Conservation (phyloP, 441 rosid species). For the Croton setiger region DNA sequence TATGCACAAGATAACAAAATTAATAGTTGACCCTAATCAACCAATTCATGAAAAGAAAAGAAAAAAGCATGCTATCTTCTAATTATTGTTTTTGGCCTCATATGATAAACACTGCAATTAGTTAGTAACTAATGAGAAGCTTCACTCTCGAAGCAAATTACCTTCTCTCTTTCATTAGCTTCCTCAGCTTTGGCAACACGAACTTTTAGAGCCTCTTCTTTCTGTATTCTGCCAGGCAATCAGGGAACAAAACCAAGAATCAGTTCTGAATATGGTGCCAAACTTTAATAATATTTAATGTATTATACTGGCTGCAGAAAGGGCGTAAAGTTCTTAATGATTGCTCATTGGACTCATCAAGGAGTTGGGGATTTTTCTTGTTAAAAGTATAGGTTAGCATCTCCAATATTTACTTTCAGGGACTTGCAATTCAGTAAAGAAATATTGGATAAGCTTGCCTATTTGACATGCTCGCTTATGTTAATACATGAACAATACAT, state of each 20-base stretch:
- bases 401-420: background rate
- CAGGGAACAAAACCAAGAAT: background rate
- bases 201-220: constrained; percentile 91
- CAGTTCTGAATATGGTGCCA: constrained; percentile 1
- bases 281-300: background rate
- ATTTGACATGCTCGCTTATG: background rate
- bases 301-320: background rate
- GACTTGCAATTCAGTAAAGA: constrained; percentile 12
- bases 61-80: constrained; percentile 3
- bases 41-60: background rate
- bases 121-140: constrained; percentile 2
- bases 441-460: background rate
- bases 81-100: background rate
- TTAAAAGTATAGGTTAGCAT: background rate
- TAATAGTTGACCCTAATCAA: background rate
- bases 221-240: constrained; percentile 61
- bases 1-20: background rate
- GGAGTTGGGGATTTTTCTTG: background rate
- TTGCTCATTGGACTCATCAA: background rate
- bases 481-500: background rate
- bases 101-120: constrained; percentile 1
- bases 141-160: constrained; percentile 24
- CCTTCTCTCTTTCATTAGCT: constrained; percentile 87
- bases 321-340: background rate
- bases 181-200: constrained; percentile 81